Evolutionary conservation across 108 stramenopile genomes (phyloP).

Genomic region (Epithemia pelagica): DNA sequence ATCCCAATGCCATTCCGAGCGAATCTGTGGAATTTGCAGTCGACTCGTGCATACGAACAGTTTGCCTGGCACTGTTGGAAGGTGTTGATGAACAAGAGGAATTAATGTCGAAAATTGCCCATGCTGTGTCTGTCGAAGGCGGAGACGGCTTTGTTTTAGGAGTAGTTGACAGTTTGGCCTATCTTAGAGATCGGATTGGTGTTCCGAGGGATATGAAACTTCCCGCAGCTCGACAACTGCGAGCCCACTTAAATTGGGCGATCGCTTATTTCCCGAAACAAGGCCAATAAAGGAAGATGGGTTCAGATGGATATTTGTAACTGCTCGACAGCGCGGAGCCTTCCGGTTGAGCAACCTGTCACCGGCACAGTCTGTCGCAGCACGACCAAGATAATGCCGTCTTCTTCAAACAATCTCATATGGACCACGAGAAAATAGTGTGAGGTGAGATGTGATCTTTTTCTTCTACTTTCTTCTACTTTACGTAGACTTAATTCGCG

Average conservation of each 20-base stretch:
- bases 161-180: conserved; percentile 50
- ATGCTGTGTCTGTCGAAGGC: conserved; percentile 45
- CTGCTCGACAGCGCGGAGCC: no score
- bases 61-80: conserved; percentile 56
- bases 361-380: no score
- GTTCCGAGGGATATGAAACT: conserved; percentile 91
- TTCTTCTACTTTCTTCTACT: no score
- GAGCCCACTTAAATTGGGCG: conserved; percentile 74
- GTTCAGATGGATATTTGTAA: no score
- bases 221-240: conserved; percentile 83
- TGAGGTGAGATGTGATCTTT: no score
- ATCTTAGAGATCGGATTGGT: conserved; percentile 86
- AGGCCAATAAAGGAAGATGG: no score
- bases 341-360: no score
- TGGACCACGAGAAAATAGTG: no score
- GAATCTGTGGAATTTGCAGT: conserved; percentile 52
- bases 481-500: no score
- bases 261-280: conserved; percentile 34
- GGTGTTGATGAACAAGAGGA: conserved; percentile 29
- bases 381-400: no score
- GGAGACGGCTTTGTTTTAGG: conserved; percentile 41
- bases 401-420: no score
- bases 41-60: conserved; percentile 48
- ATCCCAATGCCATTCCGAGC: conserved; percentile 77
- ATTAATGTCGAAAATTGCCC: conserved; percentile 36